Base-by-base conservation (phyloP, 1,139 yeast species). In the Ogataea hybrid region DNA sequence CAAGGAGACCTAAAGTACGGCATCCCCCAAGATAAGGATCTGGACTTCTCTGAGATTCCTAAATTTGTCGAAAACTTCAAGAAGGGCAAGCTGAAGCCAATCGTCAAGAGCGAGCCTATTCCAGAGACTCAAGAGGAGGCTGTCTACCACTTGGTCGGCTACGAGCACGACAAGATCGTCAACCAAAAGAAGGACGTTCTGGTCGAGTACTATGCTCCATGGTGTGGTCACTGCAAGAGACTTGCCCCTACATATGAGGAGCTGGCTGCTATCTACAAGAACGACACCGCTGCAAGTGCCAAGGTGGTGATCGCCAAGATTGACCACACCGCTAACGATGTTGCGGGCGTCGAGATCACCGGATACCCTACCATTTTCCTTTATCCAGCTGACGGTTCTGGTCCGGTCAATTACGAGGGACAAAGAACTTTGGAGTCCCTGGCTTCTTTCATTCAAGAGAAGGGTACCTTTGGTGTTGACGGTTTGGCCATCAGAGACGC, bases 201-300 rank as follows among this genome's bases (percentile, higher is more conserved):
- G 54, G 90, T 92, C 54, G 88, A 90, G 73, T 90, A 86, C 71
- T 92, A 87, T 63, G 98, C 98, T 44, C 96, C 96, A 69, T 92
- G 98, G 98, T 90, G 98, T 73, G 97, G 97, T 39, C 97, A 90
- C 75, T 90, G 98, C 77, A 90, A 90, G 77, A 87, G 78, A 68
- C 76, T 90, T 68, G 96, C 96, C 46, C 98, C 98, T 62, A 75
- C 73, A 47, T 92, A 84, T 73, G 96, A 86, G 63, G 94, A 88
- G 64, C 77, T 92, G 56, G 97, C 89, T 44, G 81, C 70, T 41
- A 63, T 84, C 45, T 84, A 72, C 65, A 72, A 70, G 44, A 68
- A 75, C 41, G 77, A 77, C 54, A 59, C 62, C 20, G 61, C 57
- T 12, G 66, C 70, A 20, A 61, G 68, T 35, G 67, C 70, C 36